Conservation (phyloP, 192 early-diverging fungal species). For the Piromyces sp. region DNA sequence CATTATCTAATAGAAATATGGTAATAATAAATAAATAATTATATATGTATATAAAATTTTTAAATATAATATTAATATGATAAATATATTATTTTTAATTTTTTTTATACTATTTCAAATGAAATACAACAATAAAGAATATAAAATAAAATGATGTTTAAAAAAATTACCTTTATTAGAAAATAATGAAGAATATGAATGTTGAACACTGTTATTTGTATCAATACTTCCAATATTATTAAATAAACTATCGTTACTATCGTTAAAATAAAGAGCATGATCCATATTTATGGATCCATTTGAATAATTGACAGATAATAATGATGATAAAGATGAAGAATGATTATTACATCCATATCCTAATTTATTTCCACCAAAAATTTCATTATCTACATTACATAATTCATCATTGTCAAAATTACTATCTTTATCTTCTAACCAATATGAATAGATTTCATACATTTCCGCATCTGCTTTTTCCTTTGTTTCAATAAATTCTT, state of each 20-base stretch:
- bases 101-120: no score
- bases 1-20: no score
- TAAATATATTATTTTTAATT: no score
- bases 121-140: no score
- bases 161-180: background rate
- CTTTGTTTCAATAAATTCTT: slow-evolving; percentile 18
- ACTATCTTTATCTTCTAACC: slow-evolving; percentile 7
- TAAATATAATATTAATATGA: no score
- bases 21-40: no score
- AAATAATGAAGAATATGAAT: background rate
- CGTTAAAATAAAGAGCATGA: background rate
- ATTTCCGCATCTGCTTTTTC: slow-evolving; percentile 13
- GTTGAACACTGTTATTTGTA: background rate
- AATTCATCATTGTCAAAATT: background rate
- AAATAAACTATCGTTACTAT: background rate
- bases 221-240: background rate
- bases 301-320: background rate
- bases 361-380: background rate
- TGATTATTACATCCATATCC: background rate
- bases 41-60: no score
- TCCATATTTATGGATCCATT: background rate
- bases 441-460: slow-evolving; percentile 6
- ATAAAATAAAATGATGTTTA: no score
- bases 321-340: background rate
- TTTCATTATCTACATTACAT: no score